Percentiles rank a stretch among this genome's conserved stretches.
Conservation (phyloP, 2,329 filamentous ascomycete species). For the Reticulascus tulasneorum region DNA sequence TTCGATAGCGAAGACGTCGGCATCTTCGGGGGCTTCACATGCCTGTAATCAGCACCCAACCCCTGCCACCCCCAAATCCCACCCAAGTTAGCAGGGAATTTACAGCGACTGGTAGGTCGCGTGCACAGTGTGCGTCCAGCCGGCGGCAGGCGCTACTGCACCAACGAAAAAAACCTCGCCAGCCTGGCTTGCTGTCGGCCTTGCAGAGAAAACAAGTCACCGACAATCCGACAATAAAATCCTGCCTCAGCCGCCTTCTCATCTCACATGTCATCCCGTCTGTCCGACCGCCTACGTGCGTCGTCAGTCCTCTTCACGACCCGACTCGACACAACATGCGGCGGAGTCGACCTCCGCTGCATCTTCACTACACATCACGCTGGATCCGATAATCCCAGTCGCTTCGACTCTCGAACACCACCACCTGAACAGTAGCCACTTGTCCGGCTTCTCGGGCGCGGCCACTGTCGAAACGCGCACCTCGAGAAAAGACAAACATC, state of each 20-base stretch:
- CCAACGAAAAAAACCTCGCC: slow-evolving; percentile 14
- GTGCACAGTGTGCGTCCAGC: too few species aligned
- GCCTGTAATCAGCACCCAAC: too few species aligned
- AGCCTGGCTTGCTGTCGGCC: slow-evolving; percentile 6
- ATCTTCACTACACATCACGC: slow-evolving; percentile 43
- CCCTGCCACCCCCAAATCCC: too few species aligned
- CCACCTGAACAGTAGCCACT: slow-evolving; percentile 20
- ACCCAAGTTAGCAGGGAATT: too few species aligned
- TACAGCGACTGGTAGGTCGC: too few species aligned
- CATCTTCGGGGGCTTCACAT: too few species aligned
- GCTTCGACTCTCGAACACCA: slow-evolving; percentile 30
- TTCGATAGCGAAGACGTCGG: too few species aligned
- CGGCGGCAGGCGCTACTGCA: too few species aligned
- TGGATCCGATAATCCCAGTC: slow-evolving; percentile 51
- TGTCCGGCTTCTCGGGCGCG: slow-evolving; percentile 16
- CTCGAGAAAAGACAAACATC: slow-evolving; percentile 49
- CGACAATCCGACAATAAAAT: slow-evolving; percentile 14
- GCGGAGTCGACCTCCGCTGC: slow-evolving; percentile 56
- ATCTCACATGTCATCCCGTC: slow-evolving; percentile 11
- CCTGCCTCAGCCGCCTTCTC: neutral
- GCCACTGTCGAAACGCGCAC: slow-evolving; percentile 23
- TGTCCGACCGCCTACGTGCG: slow-evolving; percentile 15
- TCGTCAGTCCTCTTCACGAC: slow-evolving; percentile 12
- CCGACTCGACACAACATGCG: slow-evolving; percentile 43
- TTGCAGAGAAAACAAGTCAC: slow-evolving; percentile 16